Evolutionary conservation across 2,329 filamentous ascomycete species (phyloP), one percentile per base, ranked within the genome.

Genomic region (Epichloe brachyelytri): DNA sequence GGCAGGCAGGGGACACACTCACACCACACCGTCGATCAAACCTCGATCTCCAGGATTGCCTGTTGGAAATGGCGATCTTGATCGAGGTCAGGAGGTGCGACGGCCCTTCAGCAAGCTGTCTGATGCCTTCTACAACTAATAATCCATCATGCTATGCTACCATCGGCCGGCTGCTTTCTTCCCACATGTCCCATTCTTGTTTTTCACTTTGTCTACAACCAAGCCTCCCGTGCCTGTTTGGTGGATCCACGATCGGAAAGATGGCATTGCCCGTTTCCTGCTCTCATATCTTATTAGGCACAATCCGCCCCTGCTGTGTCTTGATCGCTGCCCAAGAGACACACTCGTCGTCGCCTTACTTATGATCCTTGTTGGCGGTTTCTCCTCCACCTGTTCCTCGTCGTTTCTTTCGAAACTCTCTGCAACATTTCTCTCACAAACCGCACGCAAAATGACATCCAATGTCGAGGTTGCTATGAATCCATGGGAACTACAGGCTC

Each of bases 401-500:
- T 30, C 3, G 30, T 11, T 11, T 10, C 4, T 30, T 30, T 1
- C 2, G 10, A 30, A 11, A 30, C 30, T 0, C 26, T 11, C 30
- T 30, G 30, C 30, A 30, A 10, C 30, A 12, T 30, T 10, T 41
- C n/a, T 14, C 5, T n/a, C 19, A n/a, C 10, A 33, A 4, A n/a
- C 14, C 20, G 19, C 2, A 19, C 40, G 1, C 34, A 40, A 48
- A 20, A 54, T 54, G 52, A 38, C 30, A 5, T 51, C 46, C n/a
- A 45, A 54, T 3, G 15, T 52, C 17, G 22, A 51, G 3, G 11
- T 51, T 11, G 43, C 38, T 20, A 61, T 68, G 59, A 68, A 68
- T 48, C 54, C 64, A 0, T 68, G 67, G 67, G 67, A 69, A 54
- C 46, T 49, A 5, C 60, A 59, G 22, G 67, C 67, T n/a, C 49